Evolutionary conservation across 1,139 yeast genomes (phyloP), one percentile per base, ranked within the genome.

Genomic region (Candida sanyaensis): DNA sequence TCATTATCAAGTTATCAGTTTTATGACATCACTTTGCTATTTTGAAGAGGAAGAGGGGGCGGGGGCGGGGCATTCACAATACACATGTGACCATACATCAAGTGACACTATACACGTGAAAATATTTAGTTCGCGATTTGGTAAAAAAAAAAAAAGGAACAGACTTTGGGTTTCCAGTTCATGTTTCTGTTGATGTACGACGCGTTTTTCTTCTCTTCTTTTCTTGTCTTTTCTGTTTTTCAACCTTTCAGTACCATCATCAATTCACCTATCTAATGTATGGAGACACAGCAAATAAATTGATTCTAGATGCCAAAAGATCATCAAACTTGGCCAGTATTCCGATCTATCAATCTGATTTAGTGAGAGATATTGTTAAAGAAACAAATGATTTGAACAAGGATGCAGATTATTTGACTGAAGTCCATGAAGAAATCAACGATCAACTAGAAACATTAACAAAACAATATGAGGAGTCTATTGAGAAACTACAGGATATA

Each of bases 261-360:
- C 32, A 29, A 29, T 10, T 12, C 8, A 17, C 36, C 11, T 6
- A 6, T 8, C 40, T 33, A 27, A 93, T 93, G 99, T 88, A 89
- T 60, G 98, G 98, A 31, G 98, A 92, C 58, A 62, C 80, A 3
- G 97, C 95, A 1, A 81, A 84, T 51, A 93, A 93, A 62, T 80
- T 93, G 27, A 78, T 89, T 3, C 74, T 84, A 37, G 98, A 93
- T 53, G 95, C 98, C 11, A 87, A 91, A 55, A 73, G 99, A 55
- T 75, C 96, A 0, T 75, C 78, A 50, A 80, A 81, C 41, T 71
- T 93, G 38, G 85, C 86, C 7, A 78, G 77, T 23, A 63, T 93
- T 1, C 93, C 98, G 0, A 66, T 81, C 8, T 91, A 85, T 63
- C 91, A 87, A 54, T 81, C 84, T 12, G 96, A 88, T 36, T 66